Base-by-base conservation (phyloP, 2,329 filamentous ascomycete genomes). In the Pyrenophora graminea region DNA sequence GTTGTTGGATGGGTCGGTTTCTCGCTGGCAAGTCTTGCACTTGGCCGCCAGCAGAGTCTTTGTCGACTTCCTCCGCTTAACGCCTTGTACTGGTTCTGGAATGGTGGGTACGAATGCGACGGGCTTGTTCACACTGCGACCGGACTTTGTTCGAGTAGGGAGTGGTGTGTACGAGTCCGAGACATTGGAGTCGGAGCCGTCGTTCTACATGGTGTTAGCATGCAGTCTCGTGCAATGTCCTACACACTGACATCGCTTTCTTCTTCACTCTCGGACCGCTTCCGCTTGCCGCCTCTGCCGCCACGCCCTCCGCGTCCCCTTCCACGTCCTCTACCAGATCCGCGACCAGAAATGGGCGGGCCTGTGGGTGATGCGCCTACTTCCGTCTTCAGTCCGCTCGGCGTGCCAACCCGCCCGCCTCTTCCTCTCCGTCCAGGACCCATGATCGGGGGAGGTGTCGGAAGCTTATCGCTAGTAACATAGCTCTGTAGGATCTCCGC, bases 111-210 rank as follows among this genome's bases (percentile, higher is more conserved):
- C 80, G 74, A 85, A 85, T 55, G 82, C 76, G 51, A 84, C 75
- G 39, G 88, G 84, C 73, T 86, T 87, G 54, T 82, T 85, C 31
- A 91, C 82, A 51, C 86, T 84, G 55, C 89, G 83, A 32, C 89
- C 89, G 17, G 88, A 92, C 67, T 90, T 89, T 8, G 89, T 91
- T 67, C 83, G 85, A 25, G 85, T 89, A 3, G 83, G 80, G 15
- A 83, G 76, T 17, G 80, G 79, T 7, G 81, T 82, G 56, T 82
- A 79, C 40, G 79, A 74, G 42, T 67, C 64, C 17, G 74, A 76
- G 39, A 73, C 68, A 45, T 75, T 72, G 7, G 73, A 75, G 43
- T 74, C 72, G 42, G 55, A 49, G n/a, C 64, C 57, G 39, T 61
- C 58, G 55, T 71, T 59, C 64, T 70, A 46, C 53, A 47, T 15